Base-by-base conservation (phyloP, 78 protist species). In the Bigelowiella natans region DNA sequence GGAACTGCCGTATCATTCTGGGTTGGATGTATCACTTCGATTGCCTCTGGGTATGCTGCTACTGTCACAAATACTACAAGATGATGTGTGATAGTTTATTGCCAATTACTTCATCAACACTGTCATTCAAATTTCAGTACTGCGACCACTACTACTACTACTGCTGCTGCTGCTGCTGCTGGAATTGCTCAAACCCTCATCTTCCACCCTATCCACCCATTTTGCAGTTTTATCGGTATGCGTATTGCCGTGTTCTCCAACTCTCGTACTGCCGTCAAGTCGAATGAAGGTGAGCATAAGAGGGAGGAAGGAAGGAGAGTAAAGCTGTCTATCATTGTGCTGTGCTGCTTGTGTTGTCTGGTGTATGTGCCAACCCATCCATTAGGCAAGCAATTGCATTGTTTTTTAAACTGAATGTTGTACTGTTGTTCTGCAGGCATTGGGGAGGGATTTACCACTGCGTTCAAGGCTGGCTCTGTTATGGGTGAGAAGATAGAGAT, bases 381-480 rank as follows among this genome's bases (percentile, higher is more conserved):
- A 29, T 63, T 29, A 63, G 29, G 29, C 36, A 28, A 63, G 82
- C 82, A 63, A 63, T 63, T 63, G 82, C 29, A 28, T n/a, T 63
- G 82, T 28, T 63, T 63, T 63, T 28, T 63, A 29, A 28, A n/a
- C 82, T n/a, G 34, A 18, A 39, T 86, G 37, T 86, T 84, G 88
- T 88, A 2, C 7, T 2, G 92, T 31, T 34, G 39, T 64, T 31
- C 36, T 3, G 11, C 36, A 11, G 18, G 93, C 91, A 36, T 92
- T 86, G 90, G 73, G 90, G 11, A 11, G 0, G 34, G 91, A 29
- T 92, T 92, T 89, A 89, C 85, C 92, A 51, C 88, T 0, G 96
- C 96, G 39, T 93, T 93, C 93, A 88, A 83, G 18, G 93, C 92
- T 28, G 96, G 96, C 1, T 40, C 88, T 38, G 94, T 93, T 36